Conservation (phyloP, 2,329 filamentous ascomycete genomes). For the Diaporthe helianthi region DNA sequence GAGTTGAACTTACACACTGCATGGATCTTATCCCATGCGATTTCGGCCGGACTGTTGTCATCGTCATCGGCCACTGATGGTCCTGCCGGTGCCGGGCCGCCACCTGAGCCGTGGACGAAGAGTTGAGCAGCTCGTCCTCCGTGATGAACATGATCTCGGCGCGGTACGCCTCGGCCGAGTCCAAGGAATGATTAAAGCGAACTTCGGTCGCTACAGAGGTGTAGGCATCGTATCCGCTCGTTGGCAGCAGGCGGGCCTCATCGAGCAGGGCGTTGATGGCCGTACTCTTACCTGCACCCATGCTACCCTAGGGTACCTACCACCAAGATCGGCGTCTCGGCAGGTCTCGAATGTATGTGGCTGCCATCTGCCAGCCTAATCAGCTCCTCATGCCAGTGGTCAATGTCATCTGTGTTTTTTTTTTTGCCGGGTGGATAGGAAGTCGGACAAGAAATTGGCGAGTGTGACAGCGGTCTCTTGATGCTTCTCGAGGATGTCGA, state of each 20-base stretch:
- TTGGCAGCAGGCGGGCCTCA: slow-evolving; percentile 51
- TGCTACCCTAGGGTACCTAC: slow-evolving; percentile 68
- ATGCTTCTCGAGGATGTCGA: neutral
- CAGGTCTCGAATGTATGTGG: neutral
- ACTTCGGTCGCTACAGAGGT: slow-evolving; percentile 68
- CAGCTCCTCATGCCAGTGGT: neutral
- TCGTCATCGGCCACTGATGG: neutral
- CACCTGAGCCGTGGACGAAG: neutral
- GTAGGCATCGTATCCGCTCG: slow-evolving; percentile 63
- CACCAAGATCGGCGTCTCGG: slow-evolving; percentile 42
- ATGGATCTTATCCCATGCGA: slow-evolving; percentile 2
- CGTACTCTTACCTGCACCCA: slow-evolving; percentile 66
- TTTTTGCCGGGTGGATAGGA: neutral
- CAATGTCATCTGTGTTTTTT: neutral
- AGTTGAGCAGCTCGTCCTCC: slow-evolving; percentile 56
- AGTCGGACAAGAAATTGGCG: neutral
- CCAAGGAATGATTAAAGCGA: slow-evolving; percentile 57
- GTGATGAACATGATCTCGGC: slow-evolving; percentile 66
- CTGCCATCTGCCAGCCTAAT: neutral
- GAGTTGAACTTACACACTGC: neutral
- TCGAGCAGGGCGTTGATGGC: slow-evolving; percentile 69
- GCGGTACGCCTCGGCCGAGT: slow-evolving; percentile 42
- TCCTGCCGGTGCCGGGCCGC: neutral
- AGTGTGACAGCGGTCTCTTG: neutral
- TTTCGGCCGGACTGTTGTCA: neutral